These are phyloP conservation scores for Boletus sp. DNA, from an alignment of 768 basidiomycete genomes.

Conservation along the genomic window DNA sequence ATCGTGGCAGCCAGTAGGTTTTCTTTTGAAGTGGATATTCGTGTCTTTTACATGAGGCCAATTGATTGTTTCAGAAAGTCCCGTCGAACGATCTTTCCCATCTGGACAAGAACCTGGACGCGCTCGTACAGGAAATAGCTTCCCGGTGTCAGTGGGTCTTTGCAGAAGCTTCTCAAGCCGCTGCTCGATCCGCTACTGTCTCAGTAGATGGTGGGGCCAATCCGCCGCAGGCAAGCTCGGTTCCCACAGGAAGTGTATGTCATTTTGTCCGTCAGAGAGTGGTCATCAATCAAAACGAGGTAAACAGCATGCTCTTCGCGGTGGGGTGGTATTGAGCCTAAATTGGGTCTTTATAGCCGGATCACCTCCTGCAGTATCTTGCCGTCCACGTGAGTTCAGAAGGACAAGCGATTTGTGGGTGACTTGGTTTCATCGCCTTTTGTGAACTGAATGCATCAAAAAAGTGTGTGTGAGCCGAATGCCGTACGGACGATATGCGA, in stretches of 20 bases:
- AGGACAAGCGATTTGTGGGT: slow-evolving; percentile 48
- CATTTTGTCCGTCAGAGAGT: slow-evolving; percentile 55
- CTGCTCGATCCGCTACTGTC: slow-evolving; percentile 56
- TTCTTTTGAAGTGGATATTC: slow-evolving; percentile 25
- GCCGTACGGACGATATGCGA: slow-evolving; percentile 43
- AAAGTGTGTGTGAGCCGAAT: slow-evolving; percentile 58
- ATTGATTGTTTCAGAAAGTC: slow-evolving; percentile 41
- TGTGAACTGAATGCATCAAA: slow-evolving; percentile 33
- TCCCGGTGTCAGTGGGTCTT: slow-evolving; percentile 60
- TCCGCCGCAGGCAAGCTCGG: slow-evolving; percentile 31
- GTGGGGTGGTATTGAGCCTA: slow-evolving; percentile 25
- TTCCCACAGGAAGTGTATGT: slow-evolving; percentile 29
- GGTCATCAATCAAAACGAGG: slow-evolving; percentile 46
- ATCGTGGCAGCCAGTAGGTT: slow-evolving; percentile 53
- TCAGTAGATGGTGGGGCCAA: slow-evolving; percentile 29
- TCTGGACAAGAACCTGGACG: slow-evolving; percentile 67
- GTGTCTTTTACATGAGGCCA: slow-evolving; percentile 24
- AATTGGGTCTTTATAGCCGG: slow-evolving; percentile 36
- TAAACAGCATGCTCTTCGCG: slow-evolving; percentile 32
- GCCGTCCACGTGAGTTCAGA: slow-evolving; percentile 42
- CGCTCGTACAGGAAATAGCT: slow-evolving; percentile 60
- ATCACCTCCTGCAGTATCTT: slow-evolving; percentile 50
- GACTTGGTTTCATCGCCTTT: slow-evolving; percentile 20
- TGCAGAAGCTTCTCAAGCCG: slow-evolving; percentile 56
- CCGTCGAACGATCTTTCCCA: slow-evolving; percentile 49